Conservation (phyloP, 768 basidiomycete species). For the Leccinellum rugosiceps region DNA sequence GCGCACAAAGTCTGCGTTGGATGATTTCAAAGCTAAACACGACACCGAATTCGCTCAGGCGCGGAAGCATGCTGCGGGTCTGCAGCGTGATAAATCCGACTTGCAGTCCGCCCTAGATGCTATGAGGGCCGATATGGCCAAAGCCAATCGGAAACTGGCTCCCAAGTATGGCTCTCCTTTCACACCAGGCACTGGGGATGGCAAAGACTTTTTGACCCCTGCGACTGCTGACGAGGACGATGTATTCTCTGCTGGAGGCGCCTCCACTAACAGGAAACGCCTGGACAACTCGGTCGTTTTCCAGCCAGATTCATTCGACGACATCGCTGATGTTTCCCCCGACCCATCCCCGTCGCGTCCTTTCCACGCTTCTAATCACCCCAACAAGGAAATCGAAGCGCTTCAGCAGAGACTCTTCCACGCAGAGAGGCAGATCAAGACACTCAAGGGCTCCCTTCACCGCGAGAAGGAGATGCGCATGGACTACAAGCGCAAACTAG, state of each 20-base stretch:
- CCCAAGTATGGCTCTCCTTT: constrained; percentile 70
- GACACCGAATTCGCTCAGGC: constrained; percentile 94
- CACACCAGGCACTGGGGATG: constrained; percentile 55
- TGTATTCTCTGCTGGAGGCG: constrained; percentile 60
- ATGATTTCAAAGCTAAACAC: constrained; percentile 84
- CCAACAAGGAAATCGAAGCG: constrained; percentile 77
- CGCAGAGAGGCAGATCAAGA: constrained; percentile 81
- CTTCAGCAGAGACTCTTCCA: constrained; percentile 80
- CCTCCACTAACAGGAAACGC: constrained; percentile 60
- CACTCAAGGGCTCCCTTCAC: constrained; percentile 73
- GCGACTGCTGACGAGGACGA: constrained; percentile 56
- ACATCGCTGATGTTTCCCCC: constrained; percentile 51
- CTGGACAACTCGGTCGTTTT: constrained; percentile 49
- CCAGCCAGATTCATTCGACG: constrained; percentile 45
- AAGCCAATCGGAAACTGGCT: constrained; percentile 53
- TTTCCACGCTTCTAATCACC: constrained; percentile 71
- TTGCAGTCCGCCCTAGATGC: constrained; percentile 78
- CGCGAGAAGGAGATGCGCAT: constrained; percentile 83
- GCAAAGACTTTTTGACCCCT: constrained; percentile 55
- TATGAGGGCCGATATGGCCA: constrained; percentile 67
- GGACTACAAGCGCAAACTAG: constrained; percentile 56
- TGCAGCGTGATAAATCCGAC: constrained; percentile 91
- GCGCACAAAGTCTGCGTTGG: constrained; percentile 56
- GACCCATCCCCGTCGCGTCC: constrained; percentile 59
- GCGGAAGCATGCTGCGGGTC: constrained; percentile 79